phyloP scores from a whole-genome alignment of 2,329 filamentous ascomycete species.

The Penicillium sp. region DNA sequence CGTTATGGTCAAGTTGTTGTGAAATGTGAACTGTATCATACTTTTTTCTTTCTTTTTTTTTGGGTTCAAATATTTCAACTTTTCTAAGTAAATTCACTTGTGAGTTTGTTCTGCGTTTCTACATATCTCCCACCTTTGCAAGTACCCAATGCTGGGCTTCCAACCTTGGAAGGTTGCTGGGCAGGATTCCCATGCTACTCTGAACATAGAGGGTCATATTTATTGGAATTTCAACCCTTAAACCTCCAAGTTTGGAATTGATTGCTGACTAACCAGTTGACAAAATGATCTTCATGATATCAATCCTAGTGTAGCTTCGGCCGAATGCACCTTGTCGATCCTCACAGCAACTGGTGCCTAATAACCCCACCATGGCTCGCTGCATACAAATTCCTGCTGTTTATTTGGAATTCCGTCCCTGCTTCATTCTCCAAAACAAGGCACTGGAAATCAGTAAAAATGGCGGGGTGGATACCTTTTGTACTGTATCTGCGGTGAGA shows the following conservation, averaged over 20 bases:
- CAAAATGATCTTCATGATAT: too few relatives aligned
- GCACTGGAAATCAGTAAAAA: neutral
- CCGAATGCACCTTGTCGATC: neutral
- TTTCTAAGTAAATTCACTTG: neutral
- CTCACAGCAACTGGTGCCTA: neutral
- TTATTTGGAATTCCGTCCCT: neutral
- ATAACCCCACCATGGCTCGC: neutral
- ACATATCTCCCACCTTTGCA: too few relatives aligned
- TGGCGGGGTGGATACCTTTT: too few relatives aligned
- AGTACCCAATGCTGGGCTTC: too few relatives aligned
- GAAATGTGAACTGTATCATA: constrained; percentile 11
- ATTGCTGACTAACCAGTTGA: too few relatives aligned
- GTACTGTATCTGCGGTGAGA: neutral
- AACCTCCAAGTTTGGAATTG: too few relatives aligned
- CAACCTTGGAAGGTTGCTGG: too few relatives aligned
- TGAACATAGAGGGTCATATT: too few relatives aligned
- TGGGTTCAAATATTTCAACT: too few relatives aligned
- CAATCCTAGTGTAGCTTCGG: neutral
- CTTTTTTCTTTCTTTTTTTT: neutral
- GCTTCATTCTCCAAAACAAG: neutral
- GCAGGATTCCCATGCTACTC: too few relatives aligned
- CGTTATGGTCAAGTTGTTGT: constrained; percentile 1
- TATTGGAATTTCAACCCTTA: too few relatives aligned
- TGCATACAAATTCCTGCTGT: neutral
- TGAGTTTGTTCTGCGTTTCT: too few relatives aligned